These are phyloP conservation scores for Prunus dulcis DNA, from an alignment of 306 rosid genomes.

Conservation along the genomic window DNA sequence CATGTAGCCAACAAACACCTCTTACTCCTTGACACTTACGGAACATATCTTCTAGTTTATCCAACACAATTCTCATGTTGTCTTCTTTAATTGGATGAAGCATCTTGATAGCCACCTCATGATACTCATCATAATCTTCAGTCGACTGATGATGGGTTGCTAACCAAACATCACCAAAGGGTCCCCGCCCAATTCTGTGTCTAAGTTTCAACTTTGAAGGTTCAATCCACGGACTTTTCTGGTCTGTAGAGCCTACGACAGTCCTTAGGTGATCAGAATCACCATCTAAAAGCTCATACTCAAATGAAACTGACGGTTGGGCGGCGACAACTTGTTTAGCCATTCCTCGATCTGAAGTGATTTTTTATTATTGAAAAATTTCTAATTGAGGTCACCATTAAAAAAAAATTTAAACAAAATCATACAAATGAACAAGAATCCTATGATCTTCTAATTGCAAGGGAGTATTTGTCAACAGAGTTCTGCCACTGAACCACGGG, in stretches of 20 bases:
- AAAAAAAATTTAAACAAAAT: not conserved
- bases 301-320: constrained; percentile 50
- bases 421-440: not conserved
- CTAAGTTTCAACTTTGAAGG: constrained; percentile 76
- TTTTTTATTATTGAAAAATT: not conserved
- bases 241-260: constrained; percentile 39
- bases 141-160: constrained; percentile 88
- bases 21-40: constrained; percentile 54
- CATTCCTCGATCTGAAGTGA: constrained; percentile 53
- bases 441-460: not conserved
- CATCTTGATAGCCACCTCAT: constrained; percentile 94
- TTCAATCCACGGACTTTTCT: constrained; percentile 63
- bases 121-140: constrained; percentile 65
- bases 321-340: constrained; percentile 45
- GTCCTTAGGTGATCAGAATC: constrained; percentile 49
- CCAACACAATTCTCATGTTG: constrained; percentile 48
- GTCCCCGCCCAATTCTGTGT: constrained; percentile 86
- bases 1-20: constrained; percentile 56
- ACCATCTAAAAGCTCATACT: constrained; percentile 63
- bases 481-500: not conserved
- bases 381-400: not conserved
- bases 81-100: constrained; percentile 64
- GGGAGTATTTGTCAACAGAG: not conserved
- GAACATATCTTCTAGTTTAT: constrained; percentile 57
- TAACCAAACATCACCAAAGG: constrained; percentile 92